Base-by-base conservation (phyloP, 139 green algal genomes). In the Coelastrella sp. region DNA sequence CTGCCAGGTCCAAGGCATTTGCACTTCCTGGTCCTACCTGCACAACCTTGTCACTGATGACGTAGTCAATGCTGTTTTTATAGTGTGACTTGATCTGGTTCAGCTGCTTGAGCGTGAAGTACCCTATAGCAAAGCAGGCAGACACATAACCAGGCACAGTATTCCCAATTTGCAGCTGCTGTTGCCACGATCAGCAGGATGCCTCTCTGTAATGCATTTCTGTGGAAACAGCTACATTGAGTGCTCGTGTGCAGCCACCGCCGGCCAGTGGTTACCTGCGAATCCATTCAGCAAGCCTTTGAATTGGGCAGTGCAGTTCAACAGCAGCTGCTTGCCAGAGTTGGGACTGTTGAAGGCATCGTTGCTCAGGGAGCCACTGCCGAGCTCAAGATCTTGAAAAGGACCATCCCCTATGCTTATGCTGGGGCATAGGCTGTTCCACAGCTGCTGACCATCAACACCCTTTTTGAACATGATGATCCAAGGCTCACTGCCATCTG, bases 41-140 rank as follows among this genome's bases (percentile, higher is more conserved):
- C 25, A 93, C 20, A 1, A 11, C 56, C 12, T 57, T 89, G n/a
- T 90, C 87, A 17, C 87, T 80, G 6, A 82, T 68, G 11, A 60
- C 84, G 58, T 87, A 86, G 49, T 92, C 84, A 15, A 93, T 65
- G 22, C n/a, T 70, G 78, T 60, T 60, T 76, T 93, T 93, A 87
- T 89, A 91, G 6, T 7, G 11, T 17, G 27, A 8, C 72, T 88
- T 84, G 17, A 93, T 35, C 0, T 73, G 73, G 12, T 88, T 58
- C 17, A 93, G 25, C 56, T 88, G 76, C 17, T 74, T 85, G 5
- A 75, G 87, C 20, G 63, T 92, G 82, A 93, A 90, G 10, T 17
- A 58, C 24, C 78, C 91, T 93, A 78, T 27, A 27, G 35, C 6
- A 68, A 68, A 80, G 25, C 10, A 56, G n/a, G n/a, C n/a, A n/a